phyloP scores from a whole-genome alignment of 164 flowering plant species.

The Tetracentron sinense region DNA sequence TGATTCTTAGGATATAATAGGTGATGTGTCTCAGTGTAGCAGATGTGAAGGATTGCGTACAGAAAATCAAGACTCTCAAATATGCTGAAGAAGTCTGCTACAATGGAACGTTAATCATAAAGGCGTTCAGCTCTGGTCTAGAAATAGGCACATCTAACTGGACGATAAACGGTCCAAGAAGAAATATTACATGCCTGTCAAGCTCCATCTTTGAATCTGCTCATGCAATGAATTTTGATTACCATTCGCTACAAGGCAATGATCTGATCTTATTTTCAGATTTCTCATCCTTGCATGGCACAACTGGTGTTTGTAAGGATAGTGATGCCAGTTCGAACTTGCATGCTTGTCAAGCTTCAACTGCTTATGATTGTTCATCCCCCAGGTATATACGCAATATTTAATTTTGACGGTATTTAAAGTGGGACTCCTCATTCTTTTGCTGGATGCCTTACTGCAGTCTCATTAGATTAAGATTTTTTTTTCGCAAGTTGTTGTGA shows the following conservation, averaged over 20 bases:
- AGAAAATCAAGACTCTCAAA: conserved; percentile 60
- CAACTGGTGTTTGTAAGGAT: conserved; percentile 10
- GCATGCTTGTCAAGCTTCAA: neutral
- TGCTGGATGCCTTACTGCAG: neutral
- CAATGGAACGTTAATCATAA: conserved; percentile 57
- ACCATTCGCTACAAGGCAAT: conserved; percentile 53
- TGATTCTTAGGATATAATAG: conserved; percentile 7
- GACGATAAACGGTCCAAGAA: conserved; percentile 51
- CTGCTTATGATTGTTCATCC: conserved; percentile 4
- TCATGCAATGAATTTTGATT: conserved; percentile 68
- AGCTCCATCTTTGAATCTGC: conserved; percentile 57
- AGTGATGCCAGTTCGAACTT: neutral
- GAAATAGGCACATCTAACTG: conserved; percentile 91
- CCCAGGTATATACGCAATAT: conserved; percentile 14
- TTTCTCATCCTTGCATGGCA: conserved; percentile 34
- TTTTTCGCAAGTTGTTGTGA: neutral
- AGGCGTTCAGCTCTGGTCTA: conserved; percentile 85
- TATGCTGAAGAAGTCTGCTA: conserved; percentile 80
- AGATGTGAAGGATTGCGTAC: conserved; percentile 63
- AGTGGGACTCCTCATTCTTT: neutral
- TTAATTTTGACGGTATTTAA: neutral
- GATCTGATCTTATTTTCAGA: conserved; percentile 73
- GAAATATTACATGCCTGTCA: conserved; percentile 47
- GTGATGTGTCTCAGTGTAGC: conserved; percentile 61
- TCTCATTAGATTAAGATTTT: neutral